Evolutionary conservation across 441 rosid species (phyloP), one percentile per base, ranked within the genome.

Genomic region (Arabidopsis hybrid): DNA sequence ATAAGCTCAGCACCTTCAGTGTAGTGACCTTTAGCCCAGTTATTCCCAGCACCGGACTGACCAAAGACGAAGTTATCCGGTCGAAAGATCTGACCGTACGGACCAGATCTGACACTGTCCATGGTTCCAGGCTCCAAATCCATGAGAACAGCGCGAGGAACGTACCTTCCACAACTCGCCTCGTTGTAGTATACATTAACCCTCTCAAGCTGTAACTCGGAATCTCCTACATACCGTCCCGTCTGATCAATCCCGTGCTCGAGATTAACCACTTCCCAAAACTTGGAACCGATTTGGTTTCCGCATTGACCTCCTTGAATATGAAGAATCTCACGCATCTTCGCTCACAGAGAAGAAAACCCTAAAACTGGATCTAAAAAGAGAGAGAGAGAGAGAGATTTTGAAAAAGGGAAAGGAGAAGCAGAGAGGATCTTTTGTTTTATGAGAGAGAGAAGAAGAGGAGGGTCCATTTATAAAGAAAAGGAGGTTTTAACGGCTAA

Each of bases 11-110:
- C 83, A 11, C 85, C 85, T 46, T 88, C 88, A 0, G 91, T 88
- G 59, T 86, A 86, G 72, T 88, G 92, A 7, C 90, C 90, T 75
- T 88, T 84, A 1, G 90, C 90, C 88, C 92, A 88, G 79, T 88
- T 88, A 65, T 88, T 88, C 32, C 87, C 90, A 1, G 92, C 92
- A 9, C 90, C 87, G 31, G 90, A 84, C 55, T 86, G 85, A 3
- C 90, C 88, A 7, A 84, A 86, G 4, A 85, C 86, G 17, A 83
- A 87, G 74, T 85, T 87, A 7, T 87, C 88, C 1, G 88, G 88
- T 4, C 91, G 77, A 50, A 87, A 83, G 40, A 87, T 85, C 82
- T 82, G 88, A 7, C 88, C 86, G 56, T 78, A 76, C 0, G 87
- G 83, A 0, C 87, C 88, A 11, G 88, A 76, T 71, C 86, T 79